Base-by-base conservation (phyloP, 345 rosid species). In the Eucalyptus urophylla region DNA sequence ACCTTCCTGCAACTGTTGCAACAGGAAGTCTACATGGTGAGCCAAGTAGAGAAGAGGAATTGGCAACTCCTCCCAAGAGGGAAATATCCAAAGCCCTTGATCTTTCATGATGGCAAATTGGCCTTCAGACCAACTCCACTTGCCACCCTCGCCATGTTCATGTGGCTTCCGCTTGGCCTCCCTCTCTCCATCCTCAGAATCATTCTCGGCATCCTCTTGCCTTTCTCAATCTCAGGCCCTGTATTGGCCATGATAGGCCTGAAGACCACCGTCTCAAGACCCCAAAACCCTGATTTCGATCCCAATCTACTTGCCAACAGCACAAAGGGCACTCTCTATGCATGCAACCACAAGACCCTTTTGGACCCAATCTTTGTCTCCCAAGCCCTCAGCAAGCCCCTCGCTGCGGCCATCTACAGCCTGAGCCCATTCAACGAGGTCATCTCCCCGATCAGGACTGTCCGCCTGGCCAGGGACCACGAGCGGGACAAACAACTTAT, bases 81-180 rank as follows among this genome's bases (percentile, higher is more conserved):
- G 60, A 96, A 94, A 89, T 96, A 96, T 91, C 98, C 99, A 29
- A 98, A 95, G 86, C 99, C 98, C 9, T 91, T 98, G 31, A 91
- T 98, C 69, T 98, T 98, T 89, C 99, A 98, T 49, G 99, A 98
- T 44, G 99, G 99, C 86, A 96, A 99, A 91, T 94, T 98, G 45
- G 99, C 98, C 11, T 97, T 98, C 93, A 90, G 96, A 88, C 99
- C 99, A 3, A 94, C 99, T 49, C 99, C 99, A 45, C 86, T 88
- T 1, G 97, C 99, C 51, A 95, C 98, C 54, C 92, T 95, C 22
- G 56, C 91, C 49, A 95, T 97, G 99, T 95, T 95, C 91, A 8
- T 91, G 90, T 98, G 98, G 97, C 92, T 98, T 17, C 99, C 99
- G 3, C 85, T 95, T 7, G 99, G 97, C 31, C 72, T 98, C 11